These are phyloP conservation scores for Ceratocystis huliohia DNA, from an alignment of 2,329 filamentous ascomycete genomes.

Conservation along the genomic window DNA sequence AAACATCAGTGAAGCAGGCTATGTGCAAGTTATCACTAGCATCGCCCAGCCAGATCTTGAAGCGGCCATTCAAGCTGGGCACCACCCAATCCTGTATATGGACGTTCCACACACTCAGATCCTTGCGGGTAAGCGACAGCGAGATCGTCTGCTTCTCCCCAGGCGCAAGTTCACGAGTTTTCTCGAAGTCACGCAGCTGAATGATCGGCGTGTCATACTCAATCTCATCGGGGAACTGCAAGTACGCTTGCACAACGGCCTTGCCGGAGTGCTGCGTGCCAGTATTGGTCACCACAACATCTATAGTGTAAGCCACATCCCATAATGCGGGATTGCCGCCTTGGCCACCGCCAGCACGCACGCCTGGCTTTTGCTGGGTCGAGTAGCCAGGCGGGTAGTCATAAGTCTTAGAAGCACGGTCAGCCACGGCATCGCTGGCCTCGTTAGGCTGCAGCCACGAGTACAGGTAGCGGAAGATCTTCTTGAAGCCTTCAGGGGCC, in stretches of 20 bases:
- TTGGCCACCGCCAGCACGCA: slow-evolving; percentile 54
- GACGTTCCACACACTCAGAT: slow-evolving; percentile 62
- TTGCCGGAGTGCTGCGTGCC: slow-evolving; percentile 35
- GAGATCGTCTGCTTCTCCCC: slow-evolving; percentile 42
- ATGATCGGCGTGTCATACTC: slow-evolving; percentile 50
- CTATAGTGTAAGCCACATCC: slow-evolving; percentile 34
- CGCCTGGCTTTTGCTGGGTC: slow-evolving; percentile 32
- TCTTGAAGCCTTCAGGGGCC: slow-evolving; percentile 46
- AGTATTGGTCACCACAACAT: slow-evolving; percentile 40
- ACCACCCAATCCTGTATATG: slow-evolving; percentile 55
- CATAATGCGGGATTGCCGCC: slow-evolving; percentile 57
- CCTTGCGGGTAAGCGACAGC: slow-evolving; percentile 51
- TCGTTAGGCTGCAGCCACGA: slow-evolving; percentile 44
- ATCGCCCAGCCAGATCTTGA: slow-evolving; percentile 31
- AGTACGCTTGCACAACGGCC: slow-evolving; percentile 35
- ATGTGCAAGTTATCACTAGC: slow-evolving; percentile 29
- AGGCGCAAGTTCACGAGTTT: slow-evolving; percentile 42
- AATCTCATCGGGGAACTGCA: slow-evolving; percentile 32
- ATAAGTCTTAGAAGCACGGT: slow-evolving; percentile 33
- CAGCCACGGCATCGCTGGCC: slow-evolving; percentile 32
- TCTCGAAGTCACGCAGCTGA: slow-evolving; percentile 62
- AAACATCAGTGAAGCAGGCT: slow-evolving; percentile 26
- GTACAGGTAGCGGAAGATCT: slow-evolving; percentile 55
- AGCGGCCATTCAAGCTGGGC: slow-evolving; percentile 29
- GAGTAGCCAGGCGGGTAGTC: slow-evolving; percentile 55